These are phyloP conservation scores for Thermomyces lanuginosus DNA, from an alignment of 2,329 filamentous ascomycete genomes.

Conservation along the genomic window DNA sequence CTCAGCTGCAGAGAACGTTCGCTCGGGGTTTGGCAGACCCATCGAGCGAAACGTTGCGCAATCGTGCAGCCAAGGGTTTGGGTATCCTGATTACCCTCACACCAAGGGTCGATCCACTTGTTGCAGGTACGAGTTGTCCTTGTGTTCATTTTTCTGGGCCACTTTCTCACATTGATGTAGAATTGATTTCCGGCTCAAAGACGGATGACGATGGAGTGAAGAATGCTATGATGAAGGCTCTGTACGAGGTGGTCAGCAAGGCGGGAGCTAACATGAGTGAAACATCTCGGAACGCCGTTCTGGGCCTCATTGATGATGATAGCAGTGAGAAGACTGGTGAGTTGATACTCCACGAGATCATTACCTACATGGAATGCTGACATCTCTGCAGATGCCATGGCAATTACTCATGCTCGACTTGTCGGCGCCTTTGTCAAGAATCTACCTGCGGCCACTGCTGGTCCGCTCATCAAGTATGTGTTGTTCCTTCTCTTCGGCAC, in stretches of 20 bases:
- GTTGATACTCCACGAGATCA: conserved; percentile 4
- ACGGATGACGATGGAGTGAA: conserved; percentile 73
- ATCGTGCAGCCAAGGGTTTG: conserved; percentile 78
- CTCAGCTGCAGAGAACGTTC: conserved; percentile 91
- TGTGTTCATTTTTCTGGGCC: conserved; percentile 1
- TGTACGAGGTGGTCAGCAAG: conserved; percentile 93
- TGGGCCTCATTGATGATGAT: conserved; percentile 77
- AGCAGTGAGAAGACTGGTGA: conserved; percentile 53
- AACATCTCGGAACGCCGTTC: conserved; percentile 65
- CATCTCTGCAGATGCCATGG: conserved; percentile 43
- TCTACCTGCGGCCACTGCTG: conserved; percentile 54
- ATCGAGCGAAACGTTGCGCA: conserved; percentile 73
- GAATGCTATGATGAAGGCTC: conserved; percentile 89
- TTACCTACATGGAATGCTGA: conserved; percentile 6
- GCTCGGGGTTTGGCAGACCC: conserved; percentile 89
- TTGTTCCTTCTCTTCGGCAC: too few relatives aligned
- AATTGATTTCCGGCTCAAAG: conserved; percentile 90
- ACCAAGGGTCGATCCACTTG: conserved; percentile 84
- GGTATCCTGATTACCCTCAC: conserved; percentile 93
- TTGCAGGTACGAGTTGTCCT: conserved; percentile 35
- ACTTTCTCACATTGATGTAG: conserved; percentile 26
- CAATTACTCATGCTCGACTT: conserved; percentile 77
- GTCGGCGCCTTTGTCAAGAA: conserved; percentile 82
- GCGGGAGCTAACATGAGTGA: conserved; percentile 92
- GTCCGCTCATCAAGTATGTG: conserved; percentile 39